Conservation (phyloP, 2,329 filamentous ascomycete genomes). For the Aspergillus ustus region DNA sequence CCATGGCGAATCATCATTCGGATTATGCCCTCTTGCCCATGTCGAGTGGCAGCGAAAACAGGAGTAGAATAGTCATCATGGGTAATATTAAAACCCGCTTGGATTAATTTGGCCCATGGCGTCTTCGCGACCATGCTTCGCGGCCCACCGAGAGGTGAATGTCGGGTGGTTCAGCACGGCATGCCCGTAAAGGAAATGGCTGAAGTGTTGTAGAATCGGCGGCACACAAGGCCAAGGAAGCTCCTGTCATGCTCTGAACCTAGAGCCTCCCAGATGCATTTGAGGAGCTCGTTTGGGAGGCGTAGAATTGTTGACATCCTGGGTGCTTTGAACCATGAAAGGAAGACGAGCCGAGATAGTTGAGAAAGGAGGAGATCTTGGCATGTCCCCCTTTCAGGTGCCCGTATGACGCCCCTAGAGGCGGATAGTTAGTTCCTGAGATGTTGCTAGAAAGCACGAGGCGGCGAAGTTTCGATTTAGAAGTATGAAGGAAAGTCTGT, state of each 20-base stretch:
- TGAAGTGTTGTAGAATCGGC: neutral
- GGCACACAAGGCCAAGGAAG: neutral
- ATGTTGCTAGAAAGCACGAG: too few species aligned
- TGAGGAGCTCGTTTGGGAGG: neutral
- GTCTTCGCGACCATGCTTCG: neutral
- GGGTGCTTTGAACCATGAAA: too few species aligned
- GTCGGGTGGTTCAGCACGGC: neutral
- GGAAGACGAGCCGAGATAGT: too few species aligned
- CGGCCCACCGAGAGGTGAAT: neutral
- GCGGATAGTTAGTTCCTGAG: too few species aligned
- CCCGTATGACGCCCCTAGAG: too few species aligned
- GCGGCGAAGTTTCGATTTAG: too few species aligned
- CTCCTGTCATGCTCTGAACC: neutral
- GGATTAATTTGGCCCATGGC: neutral
- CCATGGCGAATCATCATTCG: too few species aligned
- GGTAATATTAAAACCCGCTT: neutral
- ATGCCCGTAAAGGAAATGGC: neutral
- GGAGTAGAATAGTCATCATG: neutral
- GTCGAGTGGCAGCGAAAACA: neutral
- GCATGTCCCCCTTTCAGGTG: neutral
- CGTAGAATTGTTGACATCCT: neutral
- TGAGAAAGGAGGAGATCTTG: neutral
- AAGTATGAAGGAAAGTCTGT: too few species aligned
- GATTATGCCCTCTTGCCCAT: too few species aligned
- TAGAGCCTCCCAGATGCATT: neutral